Base-by-base conservation (phyloP, 768 basidiomycete species). In the Phlebiopsis gigantea region DNA sequence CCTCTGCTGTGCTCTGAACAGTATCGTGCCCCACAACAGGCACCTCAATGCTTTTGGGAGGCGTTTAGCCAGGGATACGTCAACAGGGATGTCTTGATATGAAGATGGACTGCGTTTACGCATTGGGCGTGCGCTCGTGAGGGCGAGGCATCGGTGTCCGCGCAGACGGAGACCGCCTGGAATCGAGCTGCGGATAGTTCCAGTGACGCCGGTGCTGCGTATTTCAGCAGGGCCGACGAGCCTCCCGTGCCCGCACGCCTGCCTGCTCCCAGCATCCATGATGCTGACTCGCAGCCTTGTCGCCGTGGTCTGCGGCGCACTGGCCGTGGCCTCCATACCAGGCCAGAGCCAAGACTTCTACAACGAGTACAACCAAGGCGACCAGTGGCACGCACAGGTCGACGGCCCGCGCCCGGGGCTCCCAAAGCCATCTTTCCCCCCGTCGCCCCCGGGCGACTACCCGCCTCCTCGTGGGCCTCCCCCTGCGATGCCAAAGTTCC, bases 271-370 rank as follows among this genome's bases (percentile, higher is more conserved):
- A 28, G 28, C 55, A 39, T 19, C 51, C 34, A 65, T 57, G 50
- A 58, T 63, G 59, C 56, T 63, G 41, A 48, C 56, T 52, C 59
- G 58, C 61, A 57, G 62, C 59, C 42, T 62, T 46, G 61, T 61
- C 51, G 65, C 62, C 49, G 58, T 57, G 31, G 57, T 59, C 54
- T 59, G 51, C 54, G 56, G 61, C 41, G 55, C 58, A n/a, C 55
- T 63, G 46, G 57, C 59, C 47, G 62, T 58, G 41, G 59, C 62
- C 19, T 62, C 60, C 42, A 46, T 46, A 50, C n/a, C 22, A 34
- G 39, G 48, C 54, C 21, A 39, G 55, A 22, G 42, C 19, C 57
- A 42, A 26, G 9, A 46, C 17, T 46, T 34, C 21, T 56, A 50
- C 28, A 42, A 41, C 9, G 46, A 58, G 5, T 26, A 52, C 45